Base-by-base conservation (phyloP, 495 filamentous ascomycete species). In the Aspergillus avenaceus region DNA sequence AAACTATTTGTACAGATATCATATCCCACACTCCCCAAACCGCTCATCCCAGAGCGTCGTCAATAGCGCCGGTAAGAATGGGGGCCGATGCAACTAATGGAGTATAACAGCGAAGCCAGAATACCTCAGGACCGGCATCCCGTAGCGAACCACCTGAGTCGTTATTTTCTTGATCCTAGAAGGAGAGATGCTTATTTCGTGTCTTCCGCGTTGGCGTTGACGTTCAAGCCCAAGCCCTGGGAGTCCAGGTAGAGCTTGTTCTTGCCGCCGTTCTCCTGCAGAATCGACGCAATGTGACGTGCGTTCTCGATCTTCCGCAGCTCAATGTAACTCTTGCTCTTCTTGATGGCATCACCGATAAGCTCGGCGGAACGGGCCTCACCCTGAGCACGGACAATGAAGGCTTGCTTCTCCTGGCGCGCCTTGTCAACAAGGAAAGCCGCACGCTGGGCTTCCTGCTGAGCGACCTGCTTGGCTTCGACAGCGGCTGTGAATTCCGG, bases 381-480 rank as follows among this genome's bases (percentile, higher is more conserved):
- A 91, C 93, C 93, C 81, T 97, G 95, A 12, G 93, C 93, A 69
- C 90, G 88, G 59, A 98, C 93, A 59, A 98, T 91, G 76, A 89
- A 96, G 50, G 93, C 93, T 75, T 97, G 95, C 79, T 98, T 98
- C 80, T 98, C 93, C 70, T 98, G 93, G 53, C 93, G 87, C 28
- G 93, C 93, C 75, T 97, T 97, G 81, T 98, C 93, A 56, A 98
- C 93, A 31, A 97, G 78, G 78, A 98, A 98, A 34, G 93, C 93
- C 24, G 93, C 93, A 49, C 92, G 85, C 68, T 98, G 93, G 16
- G 93, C 93, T 64, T 98, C 93, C 78, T 98, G 93, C 63, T 98
- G 93, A 13, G 93, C 93, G 48, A 98, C 93, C 74, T 98, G 93
- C 77, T 98, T 98, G 55, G 93, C 92, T 76, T 97, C 93, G 53